Evolutionary conservation across 2,329 filamentous ascomycete genomes (phyloP).

Genomic region (Verticillium nonalfalfae): DNA sequence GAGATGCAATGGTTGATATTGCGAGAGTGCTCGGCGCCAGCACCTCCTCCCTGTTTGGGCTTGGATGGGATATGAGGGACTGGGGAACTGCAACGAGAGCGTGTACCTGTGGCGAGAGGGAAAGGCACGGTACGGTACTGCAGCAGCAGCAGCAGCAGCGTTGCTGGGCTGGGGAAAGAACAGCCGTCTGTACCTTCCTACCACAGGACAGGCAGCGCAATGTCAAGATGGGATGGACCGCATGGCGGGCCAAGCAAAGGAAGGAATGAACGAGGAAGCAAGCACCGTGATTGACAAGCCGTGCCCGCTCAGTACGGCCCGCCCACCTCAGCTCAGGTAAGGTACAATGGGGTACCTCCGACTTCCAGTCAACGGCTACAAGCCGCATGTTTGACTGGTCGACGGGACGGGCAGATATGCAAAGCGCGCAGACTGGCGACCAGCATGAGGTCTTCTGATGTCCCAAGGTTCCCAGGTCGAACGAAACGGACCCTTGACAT

Average conservation of each 20-base stretch:
- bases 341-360: too few species aligned
- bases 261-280: background rate
- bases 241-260: background rate
- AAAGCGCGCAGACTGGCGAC: background rate
- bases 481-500: background rate
- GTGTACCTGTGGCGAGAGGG: background rate
- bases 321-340: background rate
- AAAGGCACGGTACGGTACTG: background rate
- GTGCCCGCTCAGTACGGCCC: background rate
- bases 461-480: background rate
- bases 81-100: background rate
- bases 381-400: background rate
- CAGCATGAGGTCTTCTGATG: background rate
- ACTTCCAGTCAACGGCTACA: too few species aligned
- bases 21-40: background rate
- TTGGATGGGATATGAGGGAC: background rate
- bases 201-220: background rate
- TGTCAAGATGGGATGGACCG: background rate
- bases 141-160: background rate
- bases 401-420: background rate
- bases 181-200: background rate
- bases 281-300: background rate
- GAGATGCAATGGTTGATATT: background rate
- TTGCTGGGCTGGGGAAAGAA: background rate
- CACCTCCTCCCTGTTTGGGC: background rate